Conservation (phyloP, 225 moss, liverwort and hornwort species). For the Physcomitrium patens region DNA sequence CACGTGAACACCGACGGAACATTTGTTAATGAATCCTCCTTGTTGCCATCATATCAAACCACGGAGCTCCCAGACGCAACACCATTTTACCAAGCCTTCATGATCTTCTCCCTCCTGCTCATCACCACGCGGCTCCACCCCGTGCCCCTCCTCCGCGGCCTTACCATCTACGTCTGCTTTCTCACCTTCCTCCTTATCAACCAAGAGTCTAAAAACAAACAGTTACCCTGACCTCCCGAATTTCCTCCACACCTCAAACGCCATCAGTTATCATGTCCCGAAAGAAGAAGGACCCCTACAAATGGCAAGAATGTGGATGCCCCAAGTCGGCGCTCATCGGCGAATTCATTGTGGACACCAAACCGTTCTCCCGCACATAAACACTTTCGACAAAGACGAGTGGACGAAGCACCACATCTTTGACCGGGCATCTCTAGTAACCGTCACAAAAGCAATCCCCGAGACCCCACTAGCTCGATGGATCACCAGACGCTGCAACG, state of each 20-base stretch:
- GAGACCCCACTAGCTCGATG: background rate
- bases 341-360: background rate
- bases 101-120: slow-evolving; percentile 49
- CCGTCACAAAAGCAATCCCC: background rate
- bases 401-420: slow-evolving; percentile 35
- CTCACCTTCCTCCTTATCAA: slow-evolving; percentile 45
- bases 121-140: slow-evolving; percentile 49
- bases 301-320: slow-evolving; percentile 41
- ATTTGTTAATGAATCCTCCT: background rate
- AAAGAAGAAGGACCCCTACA: slow-evolving; percentile 24
- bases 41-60: background rate
- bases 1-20: background rate
- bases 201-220: slow-evolving; percentile 35
- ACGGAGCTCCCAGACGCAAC: slow-evolving; percentile 37
- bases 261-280: background rate
- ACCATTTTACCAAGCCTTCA: slow-evolving; percentile 48
- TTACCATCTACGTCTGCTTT: slow-evolving; percentile 47
- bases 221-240: background rate
- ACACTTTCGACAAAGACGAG: slow-evolving; percentile 34
- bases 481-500: background rate
- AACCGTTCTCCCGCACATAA: background rate
- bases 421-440: slow-evolving; percentile 8
- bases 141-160: slow-evolving; percentile 38
- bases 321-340: slow-evolving; percentile 23
- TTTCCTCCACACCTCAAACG: background rate